Evolutionary conservation across 352 stramenopile species (phyloP).

Genomic region (Phytophthora pisi): DNA sequence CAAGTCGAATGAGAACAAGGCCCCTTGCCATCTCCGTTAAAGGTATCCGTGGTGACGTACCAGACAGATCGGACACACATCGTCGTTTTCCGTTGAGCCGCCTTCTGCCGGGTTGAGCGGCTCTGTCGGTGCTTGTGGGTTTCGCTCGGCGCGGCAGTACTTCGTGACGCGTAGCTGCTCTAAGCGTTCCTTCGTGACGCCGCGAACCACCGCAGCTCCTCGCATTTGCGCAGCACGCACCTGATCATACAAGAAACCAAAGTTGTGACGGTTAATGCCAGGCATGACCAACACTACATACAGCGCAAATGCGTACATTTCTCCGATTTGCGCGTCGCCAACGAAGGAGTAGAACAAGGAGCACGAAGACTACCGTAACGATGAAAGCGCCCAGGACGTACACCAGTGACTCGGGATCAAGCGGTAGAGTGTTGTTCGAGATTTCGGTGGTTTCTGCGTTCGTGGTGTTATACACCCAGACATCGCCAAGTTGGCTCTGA

Average conservation of each 20-base stretch:
- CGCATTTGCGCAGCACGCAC: conserved; percentile 56
- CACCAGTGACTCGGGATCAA: conserved; percentile 72
- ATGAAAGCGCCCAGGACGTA: conserved; percentile 76
- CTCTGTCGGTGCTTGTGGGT: conserved; percentile 24
- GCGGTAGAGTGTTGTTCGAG: conserved; percentile 34
- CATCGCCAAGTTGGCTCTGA: conserved; percentile 64
- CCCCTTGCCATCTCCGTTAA: background rate
- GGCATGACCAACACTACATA: background rate
- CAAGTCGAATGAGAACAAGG: conserved; percentile 4
- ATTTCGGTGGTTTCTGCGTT: conserved; percentile 30
- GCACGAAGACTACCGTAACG: conserved; percentile 60
- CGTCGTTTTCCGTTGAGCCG: conserved; percentile 42
- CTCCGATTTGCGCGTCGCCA: conserved; percentile 67
- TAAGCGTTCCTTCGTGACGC: conserved; percentile 66
- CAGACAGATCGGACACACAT: conserved; percentile 78
- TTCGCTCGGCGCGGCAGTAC: conserved; percentile 49
- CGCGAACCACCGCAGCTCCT: conserved; percentile 46
- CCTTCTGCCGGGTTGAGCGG: conserved; percentile 1
- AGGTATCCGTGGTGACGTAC: conserved; percentile 35
- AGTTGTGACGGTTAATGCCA: background rate
- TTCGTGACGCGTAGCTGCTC: conserved; percentile 70
- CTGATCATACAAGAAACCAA: conserved; percentile 27
- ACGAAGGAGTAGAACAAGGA: conserved; percentile 64
- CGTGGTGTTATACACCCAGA: conserved; percentile 77
- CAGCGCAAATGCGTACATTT: conserved; percentile 44